Base-by-base conservation (phyloP, 179 eudicot genomes). In the Beta macrorhiza region DNA sequence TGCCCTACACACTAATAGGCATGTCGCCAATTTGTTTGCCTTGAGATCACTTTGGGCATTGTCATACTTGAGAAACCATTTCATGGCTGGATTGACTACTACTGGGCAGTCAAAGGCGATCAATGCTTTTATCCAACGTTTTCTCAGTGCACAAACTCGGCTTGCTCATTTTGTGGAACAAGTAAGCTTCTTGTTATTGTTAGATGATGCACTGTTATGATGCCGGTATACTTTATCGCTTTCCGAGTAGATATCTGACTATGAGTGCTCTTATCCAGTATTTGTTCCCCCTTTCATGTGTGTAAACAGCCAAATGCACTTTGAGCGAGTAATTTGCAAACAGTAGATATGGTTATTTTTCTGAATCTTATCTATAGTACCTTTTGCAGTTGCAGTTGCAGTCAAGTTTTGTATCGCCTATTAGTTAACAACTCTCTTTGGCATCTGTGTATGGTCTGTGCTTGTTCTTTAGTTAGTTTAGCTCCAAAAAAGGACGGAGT, bases 161-260 rank as follows among this genome's bases (percentile, higher is more conserved):
- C 93, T 93, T 78, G 87, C 98, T 49, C 92, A 91, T 80, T 95
- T 95, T 84, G 91, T 95, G 49, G 98, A 95, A 86, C 99, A 93
- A 85, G 99, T 93, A 91, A 85, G 95, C 82, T 84, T 79, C 20
- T 72, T 47, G 11, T 67, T 72, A 69, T 72, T 19, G 59, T 69
- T n/a, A 65, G 17, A 42, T 59, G 13, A 57, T 49, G 65, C 58
- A 64, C 5, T 42, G 8, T 80, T 75, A n/a, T 68, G 52, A 25
- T 70, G 25, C 4, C 9, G 16, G 20, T n/a, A 52, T 56, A 45
- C 11, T 53, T 29, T 45, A 11, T 70, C 73, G 52, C 67, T 32
- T 63, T 25, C 11, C 0, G 25, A 3, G 20, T n/a, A n/a, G 2
- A 13, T 72, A 0, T 19, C 17, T 20, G 7, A 8, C 16, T 70